Percentiles rank a stretch among this genome's conserved stretches.
Evolutionary conservation across 2,329 filamentous ascomycete species (phyloP).

Genomic region (Malbranchea cinnamomea): DNA sequence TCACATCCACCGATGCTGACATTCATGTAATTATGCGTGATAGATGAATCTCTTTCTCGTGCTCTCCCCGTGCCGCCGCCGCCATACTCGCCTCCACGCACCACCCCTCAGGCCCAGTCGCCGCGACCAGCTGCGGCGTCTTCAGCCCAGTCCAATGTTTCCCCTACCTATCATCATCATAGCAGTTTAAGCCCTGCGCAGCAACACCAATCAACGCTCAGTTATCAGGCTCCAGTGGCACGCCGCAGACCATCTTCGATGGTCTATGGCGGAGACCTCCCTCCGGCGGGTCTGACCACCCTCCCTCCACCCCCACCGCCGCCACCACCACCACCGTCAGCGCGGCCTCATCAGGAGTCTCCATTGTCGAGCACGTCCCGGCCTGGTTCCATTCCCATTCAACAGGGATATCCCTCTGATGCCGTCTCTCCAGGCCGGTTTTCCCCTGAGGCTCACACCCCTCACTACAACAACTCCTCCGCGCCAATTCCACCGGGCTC

Average conservation of each 20-base stretch:
- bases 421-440: too few species aligned
- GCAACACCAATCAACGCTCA: too few species aligned
- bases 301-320: neutral
- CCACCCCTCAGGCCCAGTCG: slow-evolving; percentile 4
- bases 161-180: too few species aligned
- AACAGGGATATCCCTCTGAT: too few species aligned
- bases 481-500: slow-evolving; percentile 24
- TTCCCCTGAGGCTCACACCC: too few species aligned
- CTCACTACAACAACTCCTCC: too few species aligned
- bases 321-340: neutral
- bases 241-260: slow-evolving; percentile 8
- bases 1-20: slow-evolving; percentile 4
- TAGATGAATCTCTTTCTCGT: neutral
- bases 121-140: too few species aligned
- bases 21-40: neutral
- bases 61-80: slow-evolving; percentile 13
- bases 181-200: too few species aligned
- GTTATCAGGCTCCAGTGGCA: slow-evolving; percentile 5
- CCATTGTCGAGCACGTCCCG: neutral
- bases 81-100: slow-evolving; percentile 10
- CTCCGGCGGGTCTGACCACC: too few species aligned
- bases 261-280: slow-evolving; percentile 3
- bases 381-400: slow-evolving; percentile 1
- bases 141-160: too few species aligned
- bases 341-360: neutral